Conservation (phyloP, 352 stramenopile genomes). For the Pythium aquatile region DNA sequence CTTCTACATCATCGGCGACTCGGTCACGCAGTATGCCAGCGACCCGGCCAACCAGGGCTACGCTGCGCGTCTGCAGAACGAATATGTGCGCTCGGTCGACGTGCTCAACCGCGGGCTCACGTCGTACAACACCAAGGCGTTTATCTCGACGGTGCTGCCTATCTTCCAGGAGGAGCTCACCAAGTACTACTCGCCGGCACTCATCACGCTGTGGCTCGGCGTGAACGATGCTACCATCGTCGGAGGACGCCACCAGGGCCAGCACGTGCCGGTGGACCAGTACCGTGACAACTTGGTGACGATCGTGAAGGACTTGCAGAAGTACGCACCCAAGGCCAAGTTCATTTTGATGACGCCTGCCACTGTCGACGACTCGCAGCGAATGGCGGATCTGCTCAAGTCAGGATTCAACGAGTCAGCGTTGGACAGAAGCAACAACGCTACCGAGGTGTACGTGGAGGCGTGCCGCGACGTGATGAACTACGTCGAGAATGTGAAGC, state of each 20-base stretch:
- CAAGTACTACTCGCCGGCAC: slow-evolving; percentile 22
- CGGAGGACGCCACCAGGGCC: slow-evolving; percentile 29
- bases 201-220: slow-evolving; percentile 61
- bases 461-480: slow-evolving; percentile 6
- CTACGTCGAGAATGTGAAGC: neutral
- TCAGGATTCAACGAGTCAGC: slow-evolving; percentile 4
- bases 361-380: slow-evolving; percentile 38
- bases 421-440: slow-evolving; percentile 41
- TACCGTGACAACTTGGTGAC: slow-evolving; percentile 35
- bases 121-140: slow-evolving; percentile 18
- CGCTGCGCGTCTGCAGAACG: slow-evolving; percentile 37
- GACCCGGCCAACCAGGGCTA: slow-evolving; percentile 36
- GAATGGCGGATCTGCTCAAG: slow-evolving; percentile 9
- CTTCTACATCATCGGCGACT: slow-evolving; percentile 48
- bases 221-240: slow-evolving; percentile 55
- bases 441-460: slow-evolving; percentile 30
- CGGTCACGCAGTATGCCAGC: slow-evolving; percentile 41
- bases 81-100: slow-evolving; percentile 46
- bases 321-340: slow-evolving; percentile 25
- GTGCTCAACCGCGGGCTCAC: slow-evolving; percentile 6
- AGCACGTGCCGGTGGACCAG: slow-evolving; percentile 48
- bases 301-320: slow-evolving; percentile 29
- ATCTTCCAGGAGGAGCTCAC: slow-evolving; percentile 35
- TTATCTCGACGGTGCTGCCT: slow-evolving; percentile 39
- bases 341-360: slow-evolving; percentile 51